Conservation (phyloP, 2,329 filamentous ascomycete genomes). For the Cyclaneusma minus region DNA sequence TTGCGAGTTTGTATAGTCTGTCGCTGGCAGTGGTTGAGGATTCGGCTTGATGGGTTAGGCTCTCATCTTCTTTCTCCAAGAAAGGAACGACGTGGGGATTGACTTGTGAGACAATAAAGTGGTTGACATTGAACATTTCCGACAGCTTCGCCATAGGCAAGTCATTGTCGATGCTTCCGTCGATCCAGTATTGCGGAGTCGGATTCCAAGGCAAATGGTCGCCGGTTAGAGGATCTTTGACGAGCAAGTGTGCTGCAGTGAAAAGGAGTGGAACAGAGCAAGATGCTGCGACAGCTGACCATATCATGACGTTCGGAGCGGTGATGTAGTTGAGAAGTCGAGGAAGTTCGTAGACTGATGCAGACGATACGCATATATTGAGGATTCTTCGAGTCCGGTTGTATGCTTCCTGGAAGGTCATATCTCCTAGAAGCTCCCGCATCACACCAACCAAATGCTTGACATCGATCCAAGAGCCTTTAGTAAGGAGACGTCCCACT, state of each 20-base stretch:
- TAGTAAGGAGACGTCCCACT: slow-evolving; percentile 65
- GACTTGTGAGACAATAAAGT: slow-evolving; percentile 94
- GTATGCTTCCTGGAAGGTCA: slow-evolving; percentile 92
- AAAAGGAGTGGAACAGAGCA: slow-evolving; percentile 87
- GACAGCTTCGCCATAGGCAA: slow-evolving; percentile 78
- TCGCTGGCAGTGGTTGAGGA: slow-evolving; percentile 27
- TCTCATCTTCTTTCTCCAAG: slow-evolving; percentile 52
- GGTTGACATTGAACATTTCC: slow-evolving; percentile 96
- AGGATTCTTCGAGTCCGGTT: slow-evolving; percentile 84
- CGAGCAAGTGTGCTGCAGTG: slow-evolving; percentile 59
- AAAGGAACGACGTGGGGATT: slow-evolving; percentile 91
- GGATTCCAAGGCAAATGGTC: slow-evolving; percentile 73
- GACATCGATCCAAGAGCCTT: slow-evolving; percentile 75
- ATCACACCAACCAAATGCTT: slow-evolving; percentile 68
- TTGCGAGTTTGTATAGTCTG: slow-evolving; percentile 40
- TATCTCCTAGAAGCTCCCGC: slow-evolving; percentile 64
- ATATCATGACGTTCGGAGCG: slow-evolving; percentile 85
- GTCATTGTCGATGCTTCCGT: slow-evolving; percentile 90
- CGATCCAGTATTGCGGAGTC: slow-evolving; percentile 73
- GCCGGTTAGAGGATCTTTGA: slow-evolving; percentile 73
- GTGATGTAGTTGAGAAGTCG: slow-evolving; percentile 84
- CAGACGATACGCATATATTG: slow-evolving; percentile 86
- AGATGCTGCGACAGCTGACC: slow-evolving; percentile 91
- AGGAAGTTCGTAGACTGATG: slow-evolving; percentile 75
- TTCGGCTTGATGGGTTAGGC: slow-evolving; percentile 23